Conservation (phyloP, 1,284 basidiomycete genomes). For the Ustilago hordei region DNA sequence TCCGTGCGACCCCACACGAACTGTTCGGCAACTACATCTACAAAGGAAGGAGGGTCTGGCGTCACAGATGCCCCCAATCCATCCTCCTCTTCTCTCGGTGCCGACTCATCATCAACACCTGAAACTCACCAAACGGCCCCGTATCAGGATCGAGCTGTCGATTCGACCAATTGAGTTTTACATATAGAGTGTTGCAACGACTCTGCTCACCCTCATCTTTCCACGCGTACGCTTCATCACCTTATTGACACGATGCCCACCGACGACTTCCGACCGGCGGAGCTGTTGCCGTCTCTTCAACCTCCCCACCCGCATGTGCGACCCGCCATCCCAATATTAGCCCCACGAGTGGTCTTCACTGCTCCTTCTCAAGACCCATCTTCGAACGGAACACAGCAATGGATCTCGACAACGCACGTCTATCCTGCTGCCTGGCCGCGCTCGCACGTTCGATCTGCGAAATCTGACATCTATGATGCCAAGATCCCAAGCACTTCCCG, state of each 20-base stretch:
- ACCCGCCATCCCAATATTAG: conserved; percentile 18
- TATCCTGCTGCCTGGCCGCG: conserved; percentile 80
- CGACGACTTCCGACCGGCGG: conserved; percentile 26
- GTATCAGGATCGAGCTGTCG: not conserved
- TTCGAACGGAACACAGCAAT: conserved; percentile 64
- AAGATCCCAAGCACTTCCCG: conserved; percentile 25
- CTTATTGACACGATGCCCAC: conserved; percentile 22
- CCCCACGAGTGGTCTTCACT: conserved; percentile 39
- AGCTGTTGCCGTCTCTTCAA: conserved; percentile 37
- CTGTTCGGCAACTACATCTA: not conserved
- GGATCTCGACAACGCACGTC: conserved; percentile 76
- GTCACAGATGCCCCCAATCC: not conserved
- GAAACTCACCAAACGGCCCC: not conserved
- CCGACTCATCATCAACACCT: not conserved
- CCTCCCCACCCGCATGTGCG: conserved; percentile 15
- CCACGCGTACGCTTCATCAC: not conserved
- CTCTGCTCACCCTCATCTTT: not conserved
- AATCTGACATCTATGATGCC: conserved; percentile 43
- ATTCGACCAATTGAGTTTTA: too few relatives aligned
- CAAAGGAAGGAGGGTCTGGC: not conserved
- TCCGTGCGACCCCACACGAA: conserved; percentile 8
- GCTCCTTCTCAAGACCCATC: conserved; percentile 36
- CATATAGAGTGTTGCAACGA: too few relatives aligned
- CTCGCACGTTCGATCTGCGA: conserved; percentile 60
- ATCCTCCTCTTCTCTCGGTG: not conserved